phyloP scores from a whole-genome alignment of 1,284 basidiomycete genomes.

The Xerocomus cyaneibrunnescens region DNA sequence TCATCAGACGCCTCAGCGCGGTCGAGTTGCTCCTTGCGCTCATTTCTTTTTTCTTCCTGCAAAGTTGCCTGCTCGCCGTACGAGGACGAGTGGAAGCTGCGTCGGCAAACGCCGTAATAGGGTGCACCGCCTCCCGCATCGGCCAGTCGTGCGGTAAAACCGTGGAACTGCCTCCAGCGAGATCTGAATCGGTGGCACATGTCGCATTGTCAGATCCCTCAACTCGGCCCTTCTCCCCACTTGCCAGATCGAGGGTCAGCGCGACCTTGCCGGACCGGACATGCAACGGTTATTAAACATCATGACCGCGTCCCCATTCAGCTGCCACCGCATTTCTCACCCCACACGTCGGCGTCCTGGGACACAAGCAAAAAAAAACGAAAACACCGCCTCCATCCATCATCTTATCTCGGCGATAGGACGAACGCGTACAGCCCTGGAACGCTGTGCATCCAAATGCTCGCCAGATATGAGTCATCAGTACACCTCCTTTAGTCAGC shows the following conservation, averaged over 20 bases:
- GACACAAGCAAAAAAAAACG: too few relatives aligned
- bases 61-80: too few relatives aligned
- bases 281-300: conserved; percentile 13
- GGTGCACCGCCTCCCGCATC: background rate
- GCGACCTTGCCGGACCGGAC: background rate
- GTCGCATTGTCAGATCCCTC: background rate
- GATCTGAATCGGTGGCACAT: background rate
- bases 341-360: conserved; percentile 2
- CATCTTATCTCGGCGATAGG: conserved; percentile 19
- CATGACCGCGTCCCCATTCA: background rate
- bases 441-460: background rate
- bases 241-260: background rate
- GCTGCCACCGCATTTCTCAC: conserved; percentile 2
- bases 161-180: background rate
- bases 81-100: too few relatives aligned
- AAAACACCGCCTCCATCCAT: background rate
- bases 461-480: background rate
- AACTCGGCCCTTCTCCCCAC: background rate
- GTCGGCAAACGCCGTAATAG: too few relatives aligned
- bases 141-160: background rate
- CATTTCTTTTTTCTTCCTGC: conserved; percentile 26
- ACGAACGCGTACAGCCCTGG: conserved; percentile 12
- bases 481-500: conserved; percentile 8
- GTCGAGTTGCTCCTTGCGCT: conserved; percentile 53
- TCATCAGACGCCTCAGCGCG: conserved; percentile 82